Evolutionary conservation across 768 basidiomycete species (phyloP), one percentile per base, ranked within the genome.

Genomic region (Kwoniella shandongensis): DNA sequence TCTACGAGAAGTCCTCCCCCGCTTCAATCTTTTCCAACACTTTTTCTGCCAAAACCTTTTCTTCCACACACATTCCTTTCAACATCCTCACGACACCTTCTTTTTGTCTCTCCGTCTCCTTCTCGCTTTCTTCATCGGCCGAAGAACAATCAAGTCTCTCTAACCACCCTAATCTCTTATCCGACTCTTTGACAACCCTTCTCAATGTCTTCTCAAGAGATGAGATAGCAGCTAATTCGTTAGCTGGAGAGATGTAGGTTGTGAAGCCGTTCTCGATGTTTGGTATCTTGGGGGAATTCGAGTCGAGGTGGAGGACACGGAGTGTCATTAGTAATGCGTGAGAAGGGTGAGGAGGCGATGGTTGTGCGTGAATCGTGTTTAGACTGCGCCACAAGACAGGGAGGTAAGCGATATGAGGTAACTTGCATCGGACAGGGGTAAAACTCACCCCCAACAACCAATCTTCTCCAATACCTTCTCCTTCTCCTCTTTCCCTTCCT

Each of bases 371-470:
- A 23, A 94, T 74, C 0, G 85, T 88, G 86, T 90, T 93, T 55
- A 90, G 84, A 25, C 92, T 93, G 72, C 36, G 47, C 7, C 4
- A 42, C 20, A 41, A 36, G 22, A n/a, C 2, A 20, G 17, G 30
- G 30, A 22, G 11, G 8, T 25, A 11, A 25, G 20, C 15, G 26
- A 29, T 18, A 4, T 23, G 41, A 7, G 41, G n/a, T 12, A 20
- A 18, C 36, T 12, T 20, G 8, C 23, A 20, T 12, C 20, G n/a
- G 35, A 51, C 35, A 25, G 22, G 20, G 6, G 11, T 18, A 4
- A 12, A 4, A 59, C 49, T 67, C 78, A 94, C 93, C 87, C 86
- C 89, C 90, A 94, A 72, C 94, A 97, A 2, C 84, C 84, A 64
- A 86, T 82, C 0, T 78, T 76, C 42, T 81, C 69, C 35, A 98